Conservation (phyloP, 345 rosid species). For the Odontarrhena argentea region DNA sequence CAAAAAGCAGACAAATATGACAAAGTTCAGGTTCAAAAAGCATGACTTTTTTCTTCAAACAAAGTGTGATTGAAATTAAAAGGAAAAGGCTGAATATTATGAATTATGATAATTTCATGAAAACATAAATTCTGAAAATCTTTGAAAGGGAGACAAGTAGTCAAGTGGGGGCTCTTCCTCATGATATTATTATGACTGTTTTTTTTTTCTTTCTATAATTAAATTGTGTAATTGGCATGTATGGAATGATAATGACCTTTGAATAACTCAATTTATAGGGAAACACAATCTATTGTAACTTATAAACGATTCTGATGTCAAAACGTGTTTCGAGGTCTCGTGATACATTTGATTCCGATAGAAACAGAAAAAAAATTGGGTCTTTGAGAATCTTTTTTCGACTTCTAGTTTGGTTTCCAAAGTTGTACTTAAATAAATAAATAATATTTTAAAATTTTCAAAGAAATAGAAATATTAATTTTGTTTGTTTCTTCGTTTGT, state of each 20-base stretch:
- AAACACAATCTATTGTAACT: conserved; percentile 2
- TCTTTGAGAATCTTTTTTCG: not conserved
- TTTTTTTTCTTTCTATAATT: too few species aligned
- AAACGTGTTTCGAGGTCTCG: conserved; percentile 9
- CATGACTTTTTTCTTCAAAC: too few species aligned
- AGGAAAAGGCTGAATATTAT: too few species aligned
- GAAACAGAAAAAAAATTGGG: not conserved
- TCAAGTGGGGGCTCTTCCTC: not conserved
- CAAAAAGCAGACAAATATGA: conserved; percentile 3
- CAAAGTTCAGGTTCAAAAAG: not conserved
- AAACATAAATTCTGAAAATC: not conserved
- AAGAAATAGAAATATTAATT: too few species aligned
- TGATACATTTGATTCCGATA: not conserved
- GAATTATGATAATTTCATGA: not conserved
- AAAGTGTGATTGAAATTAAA: too few species aligned
- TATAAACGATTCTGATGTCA: conserved; percentile 5
- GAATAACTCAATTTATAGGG: not conserved
- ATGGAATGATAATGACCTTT: not conserved
- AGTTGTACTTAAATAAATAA: not conserved
- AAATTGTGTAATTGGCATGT: too few species aligned
- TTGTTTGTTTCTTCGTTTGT: too few species aligned
- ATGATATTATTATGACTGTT: too few species aligned
- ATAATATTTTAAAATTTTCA: too few species aligned
- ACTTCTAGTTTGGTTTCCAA: not conserved
- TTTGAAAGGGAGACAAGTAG: conserved; percentile 10